Evolutionary conservation across 495 filamentous ascomycete species (phyloP).

Genomic region (Aspergillus wentii): DNA sequence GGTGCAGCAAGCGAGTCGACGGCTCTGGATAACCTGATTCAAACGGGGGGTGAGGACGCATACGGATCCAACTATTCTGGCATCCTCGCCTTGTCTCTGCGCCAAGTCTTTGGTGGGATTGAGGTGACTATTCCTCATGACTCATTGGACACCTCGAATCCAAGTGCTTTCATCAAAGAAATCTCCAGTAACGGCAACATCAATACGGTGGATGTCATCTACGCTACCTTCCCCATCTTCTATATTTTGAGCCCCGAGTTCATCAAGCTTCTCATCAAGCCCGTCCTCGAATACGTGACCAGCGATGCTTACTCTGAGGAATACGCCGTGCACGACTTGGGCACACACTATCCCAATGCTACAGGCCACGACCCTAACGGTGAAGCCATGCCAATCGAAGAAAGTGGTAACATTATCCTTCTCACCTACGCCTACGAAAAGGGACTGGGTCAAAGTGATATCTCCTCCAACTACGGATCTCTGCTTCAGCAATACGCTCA

Average conservation of each 20-base stretch:
- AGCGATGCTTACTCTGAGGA: constrained; percentile 25
- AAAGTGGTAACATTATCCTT: constrained; percentile 34
- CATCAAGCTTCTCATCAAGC: constrained; percentile 33
- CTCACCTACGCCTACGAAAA: constrained; percentile 33
- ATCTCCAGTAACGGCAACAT: constrained; percentile 46
- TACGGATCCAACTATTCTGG: constrained; percentile 38
- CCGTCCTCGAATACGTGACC: constrained; percentile 36
- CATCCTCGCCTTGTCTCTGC: constrained; percentile 35
- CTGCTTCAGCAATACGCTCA: constrained; percentile 37
- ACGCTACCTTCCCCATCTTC: constrained; percentile 35
- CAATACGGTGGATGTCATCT: constrained; percentile 45
- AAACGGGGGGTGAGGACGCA: constrained; percentile 12
- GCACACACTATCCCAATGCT: constrained; percentile 37
- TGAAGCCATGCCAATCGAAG: constrained; percentile 34
- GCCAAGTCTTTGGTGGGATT: constrained; percentile 37
- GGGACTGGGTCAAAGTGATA: constrained; percentile 25
- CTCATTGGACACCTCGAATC: constrained; percentile 30
- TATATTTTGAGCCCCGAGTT: constrained; percentile 35
- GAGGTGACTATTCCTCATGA: constrained; percentile 36
- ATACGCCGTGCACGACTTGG: constrained; percentile 33
- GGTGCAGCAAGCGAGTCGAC: constrained; percentile 25
- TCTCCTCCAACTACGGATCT: constrained; percentile 18
- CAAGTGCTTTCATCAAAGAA: constrained; percentile 43
- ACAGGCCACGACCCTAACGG: constrained; percentile 30
- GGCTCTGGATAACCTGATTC: constrained; percentile 23